These are phyloP conservation scores for Neurospora sp. DNA, from an alignment of 2,329 filamentous ascomycete species.

Conservation along the genomic window DNA sequence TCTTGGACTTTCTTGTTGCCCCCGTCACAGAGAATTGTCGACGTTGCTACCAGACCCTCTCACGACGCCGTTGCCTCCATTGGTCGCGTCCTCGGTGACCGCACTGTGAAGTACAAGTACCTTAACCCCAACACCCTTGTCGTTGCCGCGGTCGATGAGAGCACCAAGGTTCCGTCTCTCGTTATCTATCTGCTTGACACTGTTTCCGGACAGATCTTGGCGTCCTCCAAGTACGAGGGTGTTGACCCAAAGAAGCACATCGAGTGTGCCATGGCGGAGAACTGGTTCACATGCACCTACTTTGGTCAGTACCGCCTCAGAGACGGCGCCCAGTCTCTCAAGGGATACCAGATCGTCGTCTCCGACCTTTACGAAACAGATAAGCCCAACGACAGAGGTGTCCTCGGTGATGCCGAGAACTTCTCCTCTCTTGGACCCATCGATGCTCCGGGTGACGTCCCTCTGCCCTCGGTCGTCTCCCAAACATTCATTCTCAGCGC, in stretches of 20 bases:
- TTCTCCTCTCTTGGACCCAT: slow-evolving; percentile 68
- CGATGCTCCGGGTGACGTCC: slow-evolving; percentile 41
- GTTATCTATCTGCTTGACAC: slow-evolving; percentile 77
- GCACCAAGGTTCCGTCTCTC: slow-evolving; percentile 38
- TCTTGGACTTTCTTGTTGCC: slow-evolving; percentile 67
- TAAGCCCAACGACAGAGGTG: slow-evolving; percentile 72
- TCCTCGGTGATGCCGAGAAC: slow-evolving; percentile 58
- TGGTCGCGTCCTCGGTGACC: slow-evolving; percentile 82
- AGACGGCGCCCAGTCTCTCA: slow-evolving; percentile 50
- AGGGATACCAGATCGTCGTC: slow-evolving; percentile 77
- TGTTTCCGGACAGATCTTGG: slow-evolving; percentile 70
- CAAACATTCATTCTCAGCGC: slow-evolving; percentile 75
- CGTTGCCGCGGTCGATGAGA: slow-evolving; percentile 56
- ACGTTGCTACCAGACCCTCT: slow-evolving; percentile 55
- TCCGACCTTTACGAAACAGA: slow-evolving; percentile 87
- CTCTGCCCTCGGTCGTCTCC: slow-evolving; percentile 64
- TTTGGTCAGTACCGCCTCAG: slow-evolving; percentile 50
- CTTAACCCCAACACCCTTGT: slow-evolving; percentile 79
- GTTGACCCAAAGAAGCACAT: slow-evolving; percentile 68
- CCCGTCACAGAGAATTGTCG: slow-evolving; percentile 55
- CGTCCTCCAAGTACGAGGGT: slow-evolving; percentile 58
- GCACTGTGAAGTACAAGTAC: slow-evolving; percentile 96
- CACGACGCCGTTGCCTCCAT: slow-evolving; percentile 92
- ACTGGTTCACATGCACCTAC: slow-evolving; percentile 89
- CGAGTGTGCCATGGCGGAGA: slow-evolving; percentile 74